Conservation (phyloP, 352 stramenopile genomes). For the Aphanomyces astaci region DNA sequence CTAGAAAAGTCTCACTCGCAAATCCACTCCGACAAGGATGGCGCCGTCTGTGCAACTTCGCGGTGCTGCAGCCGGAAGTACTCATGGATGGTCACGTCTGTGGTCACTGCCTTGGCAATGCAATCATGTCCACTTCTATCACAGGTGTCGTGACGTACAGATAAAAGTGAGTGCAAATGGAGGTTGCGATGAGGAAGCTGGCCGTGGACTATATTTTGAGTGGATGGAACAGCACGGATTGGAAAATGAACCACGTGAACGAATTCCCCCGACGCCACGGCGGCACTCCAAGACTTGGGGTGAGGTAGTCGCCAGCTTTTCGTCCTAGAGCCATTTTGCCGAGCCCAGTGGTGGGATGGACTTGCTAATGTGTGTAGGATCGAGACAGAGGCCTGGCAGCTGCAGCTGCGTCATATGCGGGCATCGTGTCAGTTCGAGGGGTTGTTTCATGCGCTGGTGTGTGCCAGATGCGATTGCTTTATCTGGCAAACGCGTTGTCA, state of each 20-base stretch:
- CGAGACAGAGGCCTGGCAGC: neutral
- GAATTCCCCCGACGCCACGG: neutral
- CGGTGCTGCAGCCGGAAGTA: conserved; percentile 16
- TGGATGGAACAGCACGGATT: conserved; percentile 2
- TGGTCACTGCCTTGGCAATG: conserved; percentile 7
- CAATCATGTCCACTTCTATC: conserved; percentile 3
- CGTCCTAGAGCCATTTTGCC: neutral
- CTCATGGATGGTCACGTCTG: conserved; percentile 8
- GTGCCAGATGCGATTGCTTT: no score
- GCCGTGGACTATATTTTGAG: conserved; percentile 8
- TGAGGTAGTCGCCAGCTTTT: neutral
- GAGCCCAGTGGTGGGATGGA: neutral
- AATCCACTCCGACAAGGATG: neutral
- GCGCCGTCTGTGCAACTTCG: neutral
- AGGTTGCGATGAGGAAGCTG: neutral
- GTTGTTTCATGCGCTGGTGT: no score
- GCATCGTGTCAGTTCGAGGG: no score
- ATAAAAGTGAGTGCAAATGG: conserved; percentile 7
- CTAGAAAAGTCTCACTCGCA: conserved; percentile 4
- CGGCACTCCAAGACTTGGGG: neutral
- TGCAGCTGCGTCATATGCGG: no score
- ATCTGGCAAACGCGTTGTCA: no score
- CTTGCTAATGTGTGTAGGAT: neutral
- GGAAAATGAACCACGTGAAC: neutral
- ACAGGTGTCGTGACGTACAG: neutral